phyloP scores from a whole-genome alignment of 441 rosid species.

The Pelargonium myrrhifolium region DNA sequence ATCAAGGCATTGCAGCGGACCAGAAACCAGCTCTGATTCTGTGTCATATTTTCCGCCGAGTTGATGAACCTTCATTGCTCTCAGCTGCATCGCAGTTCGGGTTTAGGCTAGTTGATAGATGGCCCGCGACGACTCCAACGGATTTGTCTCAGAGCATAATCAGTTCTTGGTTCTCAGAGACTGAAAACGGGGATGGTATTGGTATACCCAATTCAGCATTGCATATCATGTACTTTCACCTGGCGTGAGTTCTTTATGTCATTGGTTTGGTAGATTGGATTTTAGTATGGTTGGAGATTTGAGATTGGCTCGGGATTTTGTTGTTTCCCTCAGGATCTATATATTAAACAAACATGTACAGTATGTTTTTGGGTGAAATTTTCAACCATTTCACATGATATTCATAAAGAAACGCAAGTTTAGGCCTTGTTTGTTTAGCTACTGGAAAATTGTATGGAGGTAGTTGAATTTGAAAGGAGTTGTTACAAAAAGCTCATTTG shows the following conservation, averaged over 20 bases:
- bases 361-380: too few species aligned
- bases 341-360: too few species aligned
- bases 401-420: too few species aligned
- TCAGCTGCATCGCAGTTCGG: slow-evolving; percentile 60
- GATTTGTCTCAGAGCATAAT: slow-evolving; percentile 33
- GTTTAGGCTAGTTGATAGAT: slow-evolving; percentile 55
- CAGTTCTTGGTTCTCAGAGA: slow-evolving; percentile 48
- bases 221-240: slow-evolving; percentile 60
- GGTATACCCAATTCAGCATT: slow-evolving; percentile 44
- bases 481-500: too few species aligned
- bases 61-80: slow-evolving; percentile 61
- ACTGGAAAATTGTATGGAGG: too few species aligned
- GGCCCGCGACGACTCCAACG: slow-evolving; percentile 34
- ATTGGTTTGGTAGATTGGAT: too few species aligned
- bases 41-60: slow-evolving; percentile 66
- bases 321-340: too few species aligned
- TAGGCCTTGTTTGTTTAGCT: too few species aligned
- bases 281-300: too few species aligned
- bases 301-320: too few species aligned
- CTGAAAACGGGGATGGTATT: slow-evolving; percentile 17
- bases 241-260: slow-evolving; percentile 17
- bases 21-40: slow-evolving; percentile 47
- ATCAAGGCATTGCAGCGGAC: slow-evolving; percentile 17
- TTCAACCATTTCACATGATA: too few species aligned
- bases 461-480: too few species aligned